Evolutionary conservation across 2,329 filamentous ascomycete genomes (phyloP).

Genomic region (Neofusicoccum sp.): DNA sequence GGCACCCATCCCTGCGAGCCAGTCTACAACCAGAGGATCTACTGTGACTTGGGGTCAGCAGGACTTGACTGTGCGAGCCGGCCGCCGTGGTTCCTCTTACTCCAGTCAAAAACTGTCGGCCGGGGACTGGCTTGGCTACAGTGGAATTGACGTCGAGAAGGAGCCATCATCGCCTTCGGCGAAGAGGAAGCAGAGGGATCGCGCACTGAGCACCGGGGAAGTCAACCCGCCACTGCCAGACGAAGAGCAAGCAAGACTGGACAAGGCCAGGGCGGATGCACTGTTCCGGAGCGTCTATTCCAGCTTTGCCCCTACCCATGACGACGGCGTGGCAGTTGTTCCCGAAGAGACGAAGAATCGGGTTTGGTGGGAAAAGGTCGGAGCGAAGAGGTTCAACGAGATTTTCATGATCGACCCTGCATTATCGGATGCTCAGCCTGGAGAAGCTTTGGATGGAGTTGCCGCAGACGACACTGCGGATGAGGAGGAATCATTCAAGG

Average conservation of each 20-base stretch:
- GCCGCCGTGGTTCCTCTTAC: slow-evolving; percentile 54
- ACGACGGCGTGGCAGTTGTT: slow-evolving; percentile 69
- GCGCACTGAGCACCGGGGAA: slow-evolving; percentile 66
- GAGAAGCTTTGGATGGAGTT: slow-evolving; percentile 16
- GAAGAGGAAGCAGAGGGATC: slow-evolving; percentile 68
- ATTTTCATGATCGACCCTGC: slow-evolving; percentile 57
- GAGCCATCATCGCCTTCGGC: slow-evolving; percentile 58
- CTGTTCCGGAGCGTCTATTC: slow-evolving; percentile 76
- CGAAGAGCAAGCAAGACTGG: slow-evolving; percentile 35
- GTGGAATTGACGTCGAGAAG: slow-evolving; percentile 41
- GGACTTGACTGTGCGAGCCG: slow-evolving; percentile 51
- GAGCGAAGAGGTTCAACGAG: slow-evolving; percentile 64
- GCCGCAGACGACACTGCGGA: slow-evolving; percentile 38
- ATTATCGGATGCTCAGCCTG: slow-evolving; percentile 29
- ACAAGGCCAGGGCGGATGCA: slow-evolving; percentile 68
- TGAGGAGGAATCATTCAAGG: slow-evolving; percentile 34
- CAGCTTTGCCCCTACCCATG: slow-evolving; percentile 73
- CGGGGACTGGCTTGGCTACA: slow-evolving; percentile 64
- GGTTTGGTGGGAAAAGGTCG: slow-evolving; percentile 74
- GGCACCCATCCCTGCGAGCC: slow-evolving; percentile 69
- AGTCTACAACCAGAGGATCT: slow-evolving; percentile 59
- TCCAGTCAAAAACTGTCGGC: slow-evolving; percentile 64
- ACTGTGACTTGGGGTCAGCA: slow-evolving; percentile 52
- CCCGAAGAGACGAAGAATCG: slow-evolving; percentile 65
- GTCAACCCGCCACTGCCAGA: slow-evolving; percentile 52